Base-by-base conservation (phyloP, 345 rosid genomes). In the Dimocarpus longan region DNA sequence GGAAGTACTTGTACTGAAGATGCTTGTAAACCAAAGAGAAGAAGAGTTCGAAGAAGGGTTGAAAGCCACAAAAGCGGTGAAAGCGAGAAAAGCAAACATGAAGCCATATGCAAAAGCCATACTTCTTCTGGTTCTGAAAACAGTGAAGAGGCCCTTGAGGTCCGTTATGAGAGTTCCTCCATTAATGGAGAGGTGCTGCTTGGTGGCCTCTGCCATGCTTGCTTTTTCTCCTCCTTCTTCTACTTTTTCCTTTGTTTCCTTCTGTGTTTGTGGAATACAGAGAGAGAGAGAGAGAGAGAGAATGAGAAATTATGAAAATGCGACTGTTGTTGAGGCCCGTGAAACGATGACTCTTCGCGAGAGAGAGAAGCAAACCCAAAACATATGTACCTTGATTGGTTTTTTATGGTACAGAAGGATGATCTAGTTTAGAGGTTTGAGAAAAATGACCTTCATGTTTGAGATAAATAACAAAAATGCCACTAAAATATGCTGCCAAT, bases 61-160 rank as follows among this genome's bases (percentile, higher is more conserved):
- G 24, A 96, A 90, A 62, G 93, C 91, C 65, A 96, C 73, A 83
- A 92, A 89, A 66, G 85, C 81, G 66, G 97, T 90, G 76, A 94
- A 89, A 70, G 76, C 89, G 46, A 92, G 90, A 71, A 94, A 90
- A 37, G 89, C 88, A 75, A 89, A 84, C 84, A 86, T 80, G 89
- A 90, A 89, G 10, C 85, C 95, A 76, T 93, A 91, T 5, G 87
- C 92, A 56, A 90, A 88, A 66, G 89, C 83, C 5, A 88, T 80
- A 24, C 90, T 83, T 80, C 88, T 86, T 76, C 89, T 85, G 46
- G 91, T 87, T 84, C 85, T 88, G 73, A 86, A 79, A 62, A 86
- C 26, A 37, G 88, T 71, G 83, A 86, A 70, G 24, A 91, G 78
- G 82, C 78, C 82, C 82, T 77, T 86, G 11, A 90, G 39, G 63